phyloP scores from a whole-genome alignment of 345 rosid species.

The Citrus cavaleriei region DNA sequence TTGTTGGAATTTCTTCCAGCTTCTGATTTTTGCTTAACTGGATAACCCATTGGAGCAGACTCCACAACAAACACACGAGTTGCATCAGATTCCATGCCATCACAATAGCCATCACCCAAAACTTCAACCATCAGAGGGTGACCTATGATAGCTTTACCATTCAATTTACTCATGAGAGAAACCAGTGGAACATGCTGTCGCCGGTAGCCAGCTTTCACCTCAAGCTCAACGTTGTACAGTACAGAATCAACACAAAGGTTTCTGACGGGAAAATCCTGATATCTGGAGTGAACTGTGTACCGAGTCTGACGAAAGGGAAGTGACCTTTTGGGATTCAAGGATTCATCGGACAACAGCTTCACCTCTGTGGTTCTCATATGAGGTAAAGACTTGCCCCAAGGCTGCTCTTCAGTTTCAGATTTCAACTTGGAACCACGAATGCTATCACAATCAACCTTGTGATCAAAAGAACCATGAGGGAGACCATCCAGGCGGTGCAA shows the following conservation, averaged over 20 bases:
- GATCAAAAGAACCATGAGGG: slow-evolving; percentile 23
- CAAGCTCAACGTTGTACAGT: slow-evolving; percentile 66
- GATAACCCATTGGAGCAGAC: slow-evolving; percentile 15
- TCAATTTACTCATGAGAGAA: slow-evolving; percentile 80
- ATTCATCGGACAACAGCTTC: slow-evolving; percentile 24
- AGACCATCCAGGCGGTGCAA: slow-evolving; percentile 34
- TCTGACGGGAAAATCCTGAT: slow-evolving; percentile 42
- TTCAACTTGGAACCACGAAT: slow-evolving; percentile 22
- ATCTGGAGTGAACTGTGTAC: slow-evolving; percentile 46
- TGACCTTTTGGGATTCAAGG: slow-evolving; percentile 46
- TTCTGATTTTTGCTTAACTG: slow-evolving; percentile 24
- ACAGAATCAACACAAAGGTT: slow-evolving; percentile 27
- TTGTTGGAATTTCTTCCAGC: slow-evolving; percentile 33
- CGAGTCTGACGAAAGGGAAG: slow-evolving; percentile 58
- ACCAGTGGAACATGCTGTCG: slow-evolving; percentile 80
- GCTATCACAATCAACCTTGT: slow-evolving; percentile 31
- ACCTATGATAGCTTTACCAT: slow-evolving; percentile 82
- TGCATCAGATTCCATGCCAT: slow-evolving; percentile 23
- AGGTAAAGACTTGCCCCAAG: slow-evolving; percentile 37
- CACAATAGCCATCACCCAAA: slow-evolving; percentile 36
- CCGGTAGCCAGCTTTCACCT: slow-evolving; percentile 64
- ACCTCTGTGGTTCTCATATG: slow-evolving; percentile 34
- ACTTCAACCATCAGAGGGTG: slow-evolving; percentile 69
- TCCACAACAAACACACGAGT: background rate
- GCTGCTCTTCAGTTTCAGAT: slow-evolving; percentile 27